Base-by-base conservation (phyloP, 139 green algal genomes). In the Chlorella vulgaris region DNA sequence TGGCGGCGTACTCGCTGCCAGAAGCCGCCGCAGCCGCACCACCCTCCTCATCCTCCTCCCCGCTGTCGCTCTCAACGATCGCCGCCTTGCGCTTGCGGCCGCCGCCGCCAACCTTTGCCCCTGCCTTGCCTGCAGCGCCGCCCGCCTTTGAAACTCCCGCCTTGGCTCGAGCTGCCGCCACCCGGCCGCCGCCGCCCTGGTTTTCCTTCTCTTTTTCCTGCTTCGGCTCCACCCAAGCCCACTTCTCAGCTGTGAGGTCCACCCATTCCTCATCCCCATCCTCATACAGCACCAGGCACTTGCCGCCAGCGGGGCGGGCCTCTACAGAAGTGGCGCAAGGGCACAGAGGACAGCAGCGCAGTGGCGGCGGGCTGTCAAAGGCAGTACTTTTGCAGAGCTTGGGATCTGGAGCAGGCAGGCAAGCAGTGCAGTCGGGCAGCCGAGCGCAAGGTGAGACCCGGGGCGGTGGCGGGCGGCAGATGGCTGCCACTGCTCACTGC, bases 201-300 rank as follows among this genome's bases (percentile, higher is more conserved):
- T n/a, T 29, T 47, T 42, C 28, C 50, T 60, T 78, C 47, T 22
- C 18, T 40, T 55, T 75, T 28, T 43, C 42, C 15, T 28, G 8
- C 2, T 22, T 53, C 8, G 51, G 35, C 33, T 79, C 73, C 70
- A 86, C 62, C n/a, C 86, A 19, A 58, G 89, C 74, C 26, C 76
- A 82, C 70, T 89, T 76, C 80, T 93, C 89, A 22, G 74, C 22
- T 1, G n/a, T 71, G 0, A 96, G 76, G 63, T 87, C 66, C 29
- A 95, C 26, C 90, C 86, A 91, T 78, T 96, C 93, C 69, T 88
- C 84, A 26, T 96, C 93, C 3, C 90, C 92, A 70, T 96, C 93
- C 43, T 97, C 91, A 69, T 95, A 96, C 19, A 71, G 61, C 18
- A 94, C 83, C 5, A 83, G 80, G 76, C 93, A 82, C 79, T 92